Conservation (phyloP, 345 rosid genomes). For the Bruguiera gymnorhiza region DNA sequence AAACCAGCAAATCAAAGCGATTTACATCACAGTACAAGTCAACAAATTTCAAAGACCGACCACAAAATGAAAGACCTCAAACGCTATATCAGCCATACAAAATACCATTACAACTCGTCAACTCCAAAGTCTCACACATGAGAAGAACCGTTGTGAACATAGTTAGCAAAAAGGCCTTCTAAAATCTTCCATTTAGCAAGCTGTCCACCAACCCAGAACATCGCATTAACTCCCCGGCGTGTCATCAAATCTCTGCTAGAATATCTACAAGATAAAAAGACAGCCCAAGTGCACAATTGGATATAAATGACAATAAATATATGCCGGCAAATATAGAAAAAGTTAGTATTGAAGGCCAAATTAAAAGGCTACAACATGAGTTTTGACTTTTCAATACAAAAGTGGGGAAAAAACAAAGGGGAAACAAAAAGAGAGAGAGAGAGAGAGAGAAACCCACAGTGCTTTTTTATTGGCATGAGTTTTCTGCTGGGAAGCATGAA, state of each 20-base stretch:
- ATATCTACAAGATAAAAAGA: constrained; percentile 10
- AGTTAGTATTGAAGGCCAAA: too few relatives aligned
- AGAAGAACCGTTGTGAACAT: constrained; percentile 1
- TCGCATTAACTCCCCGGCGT: background rate
- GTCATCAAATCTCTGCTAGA: constrained; percentile 8
- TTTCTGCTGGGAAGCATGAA: too few relatives aligned
- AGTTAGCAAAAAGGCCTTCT: background rate
- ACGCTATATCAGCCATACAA: constrained; percentile 8
- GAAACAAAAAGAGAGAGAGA: too few relatives aligned
- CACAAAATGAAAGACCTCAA: constrained; percentile 1
- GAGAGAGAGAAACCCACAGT: too few relatives aligned
- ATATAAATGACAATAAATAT: background rate
- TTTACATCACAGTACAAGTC: background rate
- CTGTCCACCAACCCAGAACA: background rate
- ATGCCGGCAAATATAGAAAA: background rate
- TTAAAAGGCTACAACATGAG: background rate
- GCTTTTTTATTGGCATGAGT: too few relatives aligned
- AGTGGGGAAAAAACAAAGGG: too few relatives aligned
- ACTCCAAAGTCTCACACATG: constrained; percentile 4
- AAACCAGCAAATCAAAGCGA: background rate
- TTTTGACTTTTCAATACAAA: background rate
- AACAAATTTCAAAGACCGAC: background rate
- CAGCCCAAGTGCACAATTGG: background rate
- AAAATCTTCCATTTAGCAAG: constrained; percentile 2
- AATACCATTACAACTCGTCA: constrained; percentile 2